Conservation (phyloP, 2,329 filamentous ascomycete species). For the Colletotrichum phormii region DNA sequence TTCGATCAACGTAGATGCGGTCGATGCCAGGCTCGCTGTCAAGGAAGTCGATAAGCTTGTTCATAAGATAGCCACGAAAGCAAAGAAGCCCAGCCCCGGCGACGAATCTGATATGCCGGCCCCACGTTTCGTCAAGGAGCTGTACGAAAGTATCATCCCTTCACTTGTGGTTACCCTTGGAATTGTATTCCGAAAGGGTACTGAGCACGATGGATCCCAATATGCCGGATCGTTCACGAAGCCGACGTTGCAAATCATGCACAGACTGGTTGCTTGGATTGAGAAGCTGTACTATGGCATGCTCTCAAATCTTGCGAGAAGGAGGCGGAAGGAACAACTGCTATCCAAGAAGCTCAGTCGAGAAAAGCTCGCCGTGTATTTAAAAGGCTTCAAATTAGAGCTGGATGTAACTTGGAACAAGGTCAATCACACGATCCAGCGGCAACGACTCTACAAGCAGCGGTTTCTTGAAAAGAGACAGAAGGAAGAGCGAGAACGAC, state of each 20-base stretch:
- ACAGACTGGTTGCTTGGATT: conserved; percentile 19
- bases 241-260: conserved; percentile 28
- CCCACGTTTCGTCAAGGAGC: neutral
- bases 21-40: neutral
- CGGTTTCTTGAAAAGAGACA: neutral
- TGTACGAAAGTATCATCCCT: conserved; percentile 15
- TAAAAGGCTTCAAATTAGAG: conserved; percentile 12
- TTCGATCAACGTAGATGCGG: neutral
- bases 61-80: neutral
- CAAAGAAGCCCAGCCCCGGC: neutral
- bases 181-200: conserved; percentile 21
- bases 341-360: neutral
- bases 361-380: neutral
- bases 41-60: conserved; percentile 8
- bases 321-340: conserved; percentile 7
- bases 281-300: conserved; percentile 10
- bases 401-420: neutral
- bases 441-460: conserved; percentile 3
- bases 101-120: conserved; percentile 7
- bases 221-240: conserved; percentile 25
- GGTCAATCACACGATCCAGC: neutral
- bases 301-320: neutral
- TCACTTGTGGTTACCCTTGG: conserved; percentile 11
- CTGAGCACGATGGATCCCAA: neutral
- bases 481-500: neutral